These are phyloP conservation scores for Alnus glutinosa DNA, from an alignment of 306 rosid genomes.

Conservation along the genomic window DNA sequence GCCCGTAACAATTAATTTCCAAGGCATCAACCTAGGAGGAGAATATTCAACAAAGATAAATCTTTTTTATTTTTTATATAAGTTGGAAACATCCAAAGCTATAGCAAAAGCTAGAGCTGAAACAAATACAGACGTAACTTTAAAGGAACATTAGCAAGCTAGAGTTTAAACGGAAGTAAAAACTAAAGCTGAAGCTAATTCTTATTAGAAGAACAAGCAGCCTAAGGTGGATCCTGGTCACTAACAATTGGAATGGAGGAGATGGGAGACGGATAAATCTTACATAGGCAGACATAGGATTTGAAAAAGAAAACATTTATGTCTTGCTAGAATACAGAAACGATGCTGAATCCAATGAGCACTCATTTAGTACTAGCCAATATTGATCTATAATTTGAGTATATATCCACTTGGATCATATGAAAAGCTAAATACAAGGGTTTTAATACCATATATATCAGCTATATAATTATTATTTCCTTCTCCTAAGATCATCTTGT, in stretches of 20 bases:
- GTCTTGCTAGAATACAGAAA: background rate
- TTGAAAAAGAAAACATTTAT: background rate
- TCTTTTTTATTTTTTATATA: no score
- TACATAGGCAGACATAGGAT: background rate
- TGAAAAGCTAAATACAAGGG: conserved; percentile 20
- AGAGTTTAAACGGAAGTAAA: no score
- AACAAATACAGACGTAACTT: no score
- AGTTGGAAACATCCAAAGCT: no score
- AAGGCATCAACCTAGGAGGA: background rate
- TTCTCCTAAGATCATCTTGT: conserved; percentile 4
- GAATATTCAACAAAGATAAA: background rate
- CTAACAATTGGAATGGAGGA: no score
- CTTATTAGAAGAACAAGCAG: no score
- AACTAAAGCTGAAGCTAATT: no score
- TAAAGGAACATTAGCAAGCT: no score
- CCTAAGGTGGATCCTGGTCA: no score
- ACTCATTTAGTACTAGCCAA: background rate
- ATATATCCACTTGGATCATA: conserved; percentile 14
- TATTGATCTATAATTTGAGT: background rate
- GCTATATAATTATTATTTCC: background rate
- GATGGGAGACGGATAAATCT: no score
- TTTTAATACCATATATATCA: background rate
- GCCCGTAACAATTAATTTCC: background rate
- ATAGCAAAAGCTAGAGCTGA: no score
- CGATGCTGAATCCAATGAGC: background rate